Conservation (phyloP, 2,329 filamentous ascomycete species). For the Trichoderma cornu-damae region DNA sequence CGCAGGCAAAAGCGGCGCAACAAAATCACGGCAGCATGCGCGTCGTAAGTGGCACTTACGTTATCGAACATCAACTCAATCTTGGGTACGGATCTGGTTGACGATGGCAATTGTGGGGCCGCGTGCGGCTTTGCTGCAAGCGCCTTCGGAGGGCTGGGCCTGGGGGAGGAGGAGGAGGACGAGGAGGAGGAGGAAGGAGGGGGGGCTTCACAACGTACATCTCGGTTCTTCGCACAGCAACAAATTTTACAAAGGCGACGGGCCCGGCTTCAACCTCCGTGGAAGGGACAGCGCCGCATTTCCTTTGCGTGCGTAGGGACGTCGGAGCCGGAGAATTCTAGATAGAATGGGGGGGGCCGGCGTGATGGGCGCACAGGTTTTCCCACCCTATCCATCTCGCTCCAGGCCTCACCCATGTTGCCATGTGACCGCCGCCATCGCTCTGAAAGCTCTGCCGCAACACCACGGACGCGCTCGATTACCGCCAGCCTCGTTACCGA, state of each 20-base stretch:
- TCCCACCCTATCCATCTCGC: not conserved
- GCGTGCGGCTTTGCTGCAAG: not conserved
- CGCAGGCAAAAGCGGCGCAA: too few species aligned
- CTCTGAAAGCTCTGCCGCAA: not conserved
- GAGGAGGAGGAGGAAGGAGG: too few species aligned
- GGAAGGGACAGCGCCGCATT: not conserved
- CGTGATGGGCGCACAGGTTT: not conserved
- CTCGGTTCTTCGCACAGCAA: not conserved
- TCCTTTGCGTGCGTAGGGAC: not conserved
- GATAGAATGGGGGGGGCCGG: not conserved
- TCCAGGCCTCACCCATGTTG: not conserved
- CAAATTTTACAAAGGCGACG: not conserved
- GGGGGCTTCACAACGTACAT: not conserved
- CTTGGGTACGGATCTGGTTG: not conserved
- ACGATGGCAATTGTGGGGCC: slow-evolving; percentile 5
- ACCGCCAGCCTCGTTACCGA: not conserved
- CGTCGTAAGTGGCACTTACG: not conserved
- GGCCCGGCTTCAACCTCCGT: not conserved
- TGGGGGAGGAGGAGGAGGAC: too few species aligned
- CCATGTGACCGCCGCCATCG: not conserved
- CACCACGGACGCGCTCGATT: not conserved
- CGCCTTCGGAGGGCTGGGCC: not conserved
- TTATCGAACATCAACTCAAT: not conserved
- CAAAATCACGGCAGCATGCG: too few species aligned
- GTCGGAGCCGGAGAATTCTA: not conserved